Base-by-base conservation (phyloP, 1,284 basidiomycete genomes). In the Neonothopanus nambi region DNA sequence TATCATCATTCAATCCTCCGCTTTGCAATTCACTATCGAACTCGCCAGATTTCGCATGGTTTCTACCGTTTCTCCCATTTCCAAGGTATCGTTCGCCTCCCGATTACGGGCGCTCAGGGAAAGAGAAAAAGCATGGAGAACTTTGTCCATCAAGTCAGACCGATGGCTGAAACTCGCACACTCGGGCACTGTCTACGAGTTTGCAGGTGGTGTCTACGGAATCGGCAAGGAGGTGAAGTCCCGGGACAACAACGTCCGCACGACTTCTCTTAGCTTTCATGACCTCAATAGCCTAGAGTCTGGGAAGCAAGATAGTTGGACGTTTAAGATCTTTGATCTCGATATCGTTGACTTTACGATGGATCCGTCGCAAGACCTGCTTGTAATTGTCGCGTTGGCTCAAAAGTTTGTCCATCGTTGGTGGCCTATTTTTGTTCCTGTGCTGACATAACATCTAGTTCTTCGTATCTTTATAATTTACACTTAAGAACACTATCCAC, bases 341-440 rank as follows among this genome's bases (percentile, higher is more conserved):
- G 67, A 65, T 30, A 71, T 80, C 44, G 68, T 79, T 23, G 78
- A 81, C 59, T 80, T 80, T 49, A 79, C 78, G 0, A 79, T 81
- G 72, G 78, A 80, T 64, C 78, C 77, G 7, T 66, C 70, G 3
- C 78, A 81, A 62, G 77, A 81, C 59, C 61, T 82, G 8, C 66
- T 81, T 21, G 72, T 78, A 11, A 70, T 81, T 11, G 71, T 81
- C 17, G 68, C 73, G 5, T 64, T 74, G 6, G 70, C 70, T 26
- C 56, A 65, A n/a, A 65, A 70, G 79, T 80, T 57, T 55, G 77
- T 67, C 7, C 51, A 46, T 38, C 49, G 36, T 46, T 46, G 26
- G 42, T 12, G 26, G 38, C 15, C 35, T 51, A 35, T 6, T 49
- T 36, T 43, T n/a, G n/a, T n/a, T n/a, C 26, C 57, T 39, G 23